These are phyloP conservation scores for Vicia villosa DNA, from an alignment of 306 rosid species.

Conservation along the genomic window DNA sequence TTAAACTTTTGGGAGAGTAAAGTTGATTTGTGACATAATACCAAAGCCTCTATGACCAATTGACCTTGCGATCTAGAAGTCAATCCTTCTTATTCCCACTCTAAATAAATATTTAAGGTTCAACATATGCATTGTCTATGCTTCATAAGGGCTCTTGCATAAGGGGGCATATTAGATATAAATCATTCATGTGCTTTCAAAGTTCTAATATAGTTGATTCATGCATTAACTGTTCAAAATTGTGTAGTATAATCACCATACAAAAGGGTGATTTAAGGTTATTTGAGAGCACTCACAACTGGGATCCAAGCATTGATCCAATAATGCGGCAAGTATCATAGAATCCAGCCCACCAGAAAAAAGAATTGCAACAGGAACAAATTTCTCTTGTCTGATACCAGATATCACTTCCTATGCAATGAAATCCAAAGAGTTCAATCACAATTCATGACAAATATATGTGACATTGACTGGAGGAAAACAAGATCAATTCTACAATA, in stretches of 20 bases:
- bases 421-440: constrained; percentile 39
- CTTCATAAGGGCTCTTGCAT: neutral
- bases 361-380: constrained; percentile 81
- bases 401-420: constrained; percentile 54
- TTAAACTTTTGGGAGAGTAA: neutral
- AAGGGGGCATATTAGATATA: neutral
- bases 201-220: neutral
- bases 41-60: constrained; percentile 9
- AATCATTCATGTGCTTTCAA: neutral
- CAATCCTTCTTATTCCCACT: constrained; percentile 10
- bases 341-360: constrained; percentile 99
- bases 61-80: neutral
- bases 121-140: neutral
- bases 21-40: neutral
- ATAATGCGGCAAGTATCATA: constrained; percentile 90
- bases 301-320: constrained; percentile 74
- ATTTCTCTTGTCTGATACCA: constrained; percentile 51
- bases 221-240: neutral
- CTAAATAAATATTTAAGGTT: constrained; percentile 6
- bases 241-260: constrained; percentile 16
- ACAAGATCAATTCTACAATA: constrained; percentile 20
- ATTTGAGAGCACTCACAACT: constrained; percentile 64
- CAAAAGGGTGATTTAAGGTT: constrained; percentile 21
- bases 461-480: constrained; percentile 20
- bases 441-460: constrained; percentile 33